phyloP scores from a whole-genome alignment of 805 yeast species.

The Candida gorgasii region DNA sequence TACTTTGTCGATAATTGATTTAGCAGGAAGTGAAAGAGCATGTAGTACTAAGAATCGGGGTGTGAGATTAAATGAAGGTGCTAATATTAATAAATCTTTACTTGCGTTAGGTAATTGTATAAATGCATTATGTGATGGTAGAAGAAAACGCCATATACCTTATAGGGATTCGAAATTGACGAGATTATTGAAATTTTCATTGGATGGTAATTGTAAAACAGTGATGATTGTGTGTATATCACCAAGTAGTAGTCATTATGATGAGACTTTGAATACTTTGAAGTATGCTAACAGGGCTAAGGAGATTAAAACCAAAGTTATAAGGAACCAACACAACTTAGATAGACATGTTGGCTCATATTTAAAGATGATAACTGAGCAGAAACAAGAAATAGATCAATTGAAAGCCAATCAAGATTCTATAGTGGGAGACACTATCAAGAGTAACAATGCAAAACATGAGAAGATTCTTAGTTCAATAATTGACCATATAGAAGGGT shows the following conservation, averaged over 20 bases:
- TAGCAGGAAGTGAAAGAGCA: conserved; percentile 96
- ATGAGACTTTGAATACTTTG: conserved; percentile 87
- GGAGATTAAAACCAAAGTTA: conserved; percentile 79
- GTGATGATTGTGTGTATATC: conserved; percentile 95
- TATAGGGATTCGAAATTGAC: conserved; percentile 91
- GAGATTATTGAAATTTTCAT: conserved; percentile 78
- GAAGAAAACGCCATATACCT: conserved; percentile 74
- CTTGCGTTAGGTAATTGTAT: conserved; percentile 92
- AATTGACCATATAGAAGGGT: conserved; percentile 41
- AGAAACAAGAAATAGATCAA: conserved; percentile 70
- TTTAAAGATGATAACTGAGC: conserved; percentile 80
- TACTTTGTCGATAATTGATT: conserved; percentile 81
- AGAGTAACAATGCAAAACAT: conserved; percentile 32
- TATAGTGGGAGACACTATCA: conserved; percentile 39
- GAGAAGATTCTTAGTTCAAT: conserved; percentile 42
- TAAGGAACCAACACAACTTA: conserved; percentile 70
- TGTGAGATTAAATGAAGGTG: conserved; percentile 81
- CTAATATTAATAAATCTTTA: conserved; percentile 85
- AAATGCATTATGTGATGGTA: conserved; percentile 80
- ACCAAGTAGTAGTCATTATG: conserved; percentile 85
- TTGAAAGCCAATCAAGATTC: conserved; percentile 55
- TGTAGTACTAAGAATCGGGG: conserved; percentile 87
- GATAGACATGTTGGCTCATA: conserved; percentile 86
- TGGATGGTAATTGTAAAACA: conserved; percentile 93
- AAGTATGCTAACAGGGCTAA: conserved; percentile 92